Base-by-base conservation (phyloP, 2,329 filamentous ascomycete species). In the Cercospora sp. region DNA sequence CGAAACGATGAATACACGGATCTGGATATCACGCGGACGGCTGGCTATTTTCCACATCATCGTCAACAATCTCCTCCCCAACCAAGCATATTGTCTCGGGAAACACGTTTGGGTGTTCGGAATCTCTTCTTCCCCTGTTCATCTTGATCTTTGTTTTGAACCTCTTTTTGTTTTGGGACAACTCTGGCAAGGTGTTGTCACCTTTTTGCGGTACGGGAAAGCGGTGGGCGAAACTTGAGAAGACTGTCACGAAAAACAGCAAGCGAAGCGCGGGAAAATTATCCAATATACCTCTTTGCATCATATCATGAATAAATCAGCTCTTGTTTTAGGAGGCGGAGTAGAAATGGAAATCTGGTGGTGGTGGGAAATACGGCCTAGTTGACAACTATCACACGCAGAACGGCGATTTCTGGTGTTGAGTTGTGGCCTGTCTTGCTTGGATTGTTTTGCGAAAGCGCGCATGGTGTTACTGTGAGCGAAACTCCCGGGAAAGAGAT, bases 11-110 rank as follows among this genome's bases (percentile, higher is more conserved):
- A 58, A n/a, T 30, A 28, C 30, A 58, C 53, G 53, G 26, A 58
- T 58, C 26, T 31, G 53, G 53, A 58, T 58, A 58, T 58, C 53
- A 58, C 13, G 26, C 30, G 26, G 53, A 58, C 53, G 53, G 53
- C 53, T 58, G 53, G 53, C 26, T 33, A 30, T 51, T 58, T 30
- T 58, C 26, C 53, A 16, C 23, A n/a, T 28, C 23, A 30, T 58
- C 53, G 26, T 33, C 53, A 2, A 30, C 53, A 3, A 33, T 58
- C 26, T 58, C 26, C 45, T 3, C 20, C 18, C 10, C 18, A 51
- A 42, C 36, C 18, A 51, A 51, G 45, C 18, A 26, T 51, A 23
- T 51, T 51, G 45, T 26, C 45, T 23, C 20, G 45, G 45, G 45
- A 23, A 51, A 12, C 18, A 20, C 20, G 18, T 26, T 51, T 51